Percentiles rank a stretch among this genome's conserved stretches.
phyloP scores from a whole-genome alignment of 371 early-diverging fungal genomes.

The Apophysomyces sp. region DNA sequence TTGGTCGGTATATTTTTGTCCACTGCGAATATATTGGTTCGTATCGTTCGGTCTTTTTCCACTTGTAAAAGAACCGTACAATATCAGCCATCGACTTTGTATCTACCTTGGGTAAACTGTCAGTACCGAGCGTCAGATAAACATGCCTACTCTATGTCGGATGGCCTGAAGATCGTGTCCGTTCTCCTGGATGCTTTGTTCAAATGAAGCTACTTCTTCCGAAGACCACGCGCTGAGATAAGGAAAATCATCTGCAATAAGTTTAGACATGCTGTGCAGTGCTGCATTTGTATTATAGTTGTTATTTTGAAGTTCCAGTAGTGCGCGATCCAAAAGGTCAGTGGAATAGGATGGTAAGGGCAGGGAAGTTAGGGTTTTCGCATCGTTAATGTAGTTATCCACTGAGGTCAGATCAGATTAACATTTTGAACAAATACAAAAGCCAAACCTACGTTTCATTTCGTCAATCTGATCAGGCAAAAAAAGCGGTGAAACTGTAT shows the following conservation, averaged over 20 bases:
- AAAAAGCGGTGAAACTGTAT: slow-evolving; percentile 46
- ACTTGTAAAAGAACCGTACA: slow-evolving; percentile 69
- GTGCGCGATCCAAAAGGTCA: slow-evolving; percentile 66
- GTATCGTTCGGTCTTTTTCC: slow-evolving; percentile 75
- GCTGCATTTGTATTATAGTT: slow-evolving; percentile 62
- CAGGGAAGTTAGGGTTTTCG: slow-evolving; percentile 33
- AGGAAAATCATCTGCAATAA: slow-evolving; percentile 51
- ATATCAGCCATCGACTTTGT: slow-evolving; percentile 64
- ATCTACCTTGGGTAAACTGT: slow-evolving; percentile 42
- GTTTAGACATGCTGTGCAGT: slow-evolving; percentile 46
- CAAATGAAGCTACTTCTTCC: slow-evolving; percentile 63
- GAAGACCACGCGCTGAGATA: slow-evolving; percentile 61
- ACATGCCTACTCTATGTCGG: slow-evolving; percentile 35
- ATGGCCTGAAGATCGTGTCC: slow-evolving; percentile 74
- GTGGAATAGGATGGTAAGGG: slow-evolving; percentile 45
- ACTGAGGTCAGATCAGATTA: slow-evolving; percentile 21
- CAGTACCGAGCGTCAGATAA: background rate
- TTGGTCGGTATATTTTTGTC: slow-evolving; percentile 67
- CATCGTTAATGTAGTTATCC: slow-evolving; percentile 45
- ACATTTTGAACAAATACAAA: background rate
- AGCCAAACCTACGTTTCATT: slow-evolving; percentile 27
- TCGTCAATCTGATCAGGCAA: slow-evolving; percentile 37
- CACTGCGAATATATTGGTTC: slow-evolving; percentile 69
- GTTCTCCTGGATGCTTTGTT: slow-evolving; percentile 62
- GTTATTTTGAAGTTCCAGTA: slow-evolving; percentile 54